phyloP scores from a whole-genome alignment of 2,329 filamentous ascomycete species.

The Nemania sp. region DNA sequence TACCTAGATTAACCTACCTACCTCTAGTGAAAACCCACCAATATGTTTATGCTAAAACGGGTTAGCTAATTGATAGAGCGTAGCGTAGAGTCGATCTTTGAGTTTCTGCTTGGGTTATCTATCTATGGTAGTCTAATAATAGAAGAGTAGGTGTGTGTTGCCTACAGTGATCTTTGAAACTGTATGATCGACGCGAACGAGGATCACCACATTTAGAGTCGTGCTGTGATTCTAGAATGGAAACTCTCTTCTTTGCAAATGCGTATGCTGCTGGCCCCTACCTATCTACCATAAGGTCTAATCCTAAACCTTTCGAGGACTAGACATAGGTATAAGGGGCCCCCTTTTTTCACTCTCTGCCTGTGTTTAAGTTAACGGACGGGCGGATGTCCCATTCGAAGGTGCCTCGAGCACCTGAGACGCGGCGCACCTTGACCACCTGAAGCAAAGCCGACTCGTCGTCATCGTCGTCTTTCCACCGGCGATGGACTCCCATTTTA shows the following conservation, averaged over 20 bases:
- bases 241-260: background rate
- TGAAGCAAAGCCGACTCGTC: background rate
- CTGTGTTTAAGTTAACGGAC: background rate
- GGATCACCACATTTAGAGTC: slow-evolving; percentile 15
- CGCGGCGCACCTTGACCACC: background rate
- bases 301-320: background rate
- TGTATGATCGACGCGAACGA: slow-evolving; percentile 25
- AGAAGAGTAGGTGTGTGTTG: too few relatives aligned
- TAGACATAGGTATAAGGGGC: background rate
- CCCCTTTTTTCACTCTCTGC: background rate
- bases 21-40: too few relatives aligned
- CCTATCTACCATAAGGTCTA: background rate
- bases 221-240: background rate
- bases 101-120: background rate
- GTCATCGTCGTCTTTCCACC: background rate
- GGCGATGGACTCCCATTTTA: background rate
- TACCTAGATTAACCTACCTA: too few relatives aligned
- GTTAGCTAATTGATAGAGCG: background rate
- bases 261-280: background rate
- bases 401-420: slow-evolving; percentile 2
- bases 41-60: slow-evolving; percentile 8
- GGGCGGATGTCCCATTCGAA: background rate
- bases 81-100: background rate
- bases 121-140: background rate
- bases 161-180: slow-evolving; percentile 13